Conservation (phyloP, 345 rosid species). For the thale cress (Arabidopsis thaliana) region DNA sequence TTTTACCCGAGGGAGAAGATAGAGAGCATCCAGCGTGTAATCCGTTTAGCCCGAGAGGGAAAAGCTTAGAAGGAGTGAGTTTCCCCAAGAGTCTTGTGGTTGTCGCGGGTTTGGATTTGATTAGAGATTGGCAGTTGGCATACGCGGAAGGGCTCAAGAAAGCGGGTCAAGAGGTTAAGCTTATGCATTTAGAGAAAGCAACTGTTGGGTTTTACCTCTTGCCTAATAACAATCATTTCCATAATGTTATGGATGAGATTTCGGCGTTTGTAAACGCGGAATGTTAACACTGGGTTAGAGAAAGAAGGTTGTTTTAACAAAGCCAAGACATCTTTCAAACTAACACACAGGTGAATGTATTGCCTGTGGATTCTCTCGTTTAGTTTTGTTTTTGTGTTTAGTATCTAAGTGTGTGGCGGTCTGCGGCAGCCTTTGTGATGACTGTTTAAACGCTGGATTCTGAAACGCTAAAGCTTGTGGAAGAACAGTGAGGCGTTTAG, state of each 20-base stretch:
- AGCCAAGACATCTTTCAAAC: slow-evolving; percentile 32
- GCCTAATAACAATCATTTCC: slow-evolving; percentile 80
- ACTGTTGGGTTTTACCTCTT: slow-evolving; percentile 88
- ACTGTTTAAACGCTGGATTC: slow-evolving; percentile 24
- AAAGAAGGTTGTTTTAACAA: slow-evolving; percentile 19
- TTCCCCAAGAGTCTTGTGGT: slow-evolving; percentile 85
- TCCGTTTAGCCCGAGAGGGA: slow-evolving; percentile 74
- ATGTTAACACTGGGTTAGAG: not conserved
- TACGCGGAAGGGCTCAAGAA: slow-evolving; percentile 73
- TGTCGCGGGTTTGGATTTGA: slow-evolving; percentile 88
- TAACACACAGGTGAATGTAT: slow-evolving; percentile 42
- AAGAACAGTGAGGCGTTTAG: slow-evolving; percentile 31
- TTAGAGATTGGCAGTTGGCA: slow-evolving; percentile 83
- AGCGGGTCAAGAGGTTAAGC: slow-evolving; percentile 75
- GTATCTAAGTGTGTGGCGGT: slow-evolving; percentile 14
- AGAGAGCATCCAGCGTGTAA: slow-evolving; percentile 93
- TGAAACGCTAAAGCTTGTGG: slow-evolving; percentile 12
- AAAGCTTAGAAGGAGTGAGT: slow-evolving; percentile 57
- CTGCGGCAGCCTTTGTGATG: slow-evolving; percentile 28
- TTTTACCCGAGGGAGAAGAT: slow-evolving; percentile 76
- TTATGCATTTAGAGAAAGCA: slow-evolving; percentile 69
- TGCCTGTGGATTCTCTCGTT: slow-evolving; percentile 29
- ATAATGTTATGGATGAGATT: slow-evolving; percentile 78
- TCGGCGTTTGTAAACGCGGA: slow-evolving; percentile 60
- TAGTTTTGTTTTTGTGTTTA: slow-evolving; percentile 22